A percentile compares a stretch with the other conserved stretches of the same genome.
Conservation (phyloP, 129 eudicot genomes). For the Flaveria robusta region DNA sequence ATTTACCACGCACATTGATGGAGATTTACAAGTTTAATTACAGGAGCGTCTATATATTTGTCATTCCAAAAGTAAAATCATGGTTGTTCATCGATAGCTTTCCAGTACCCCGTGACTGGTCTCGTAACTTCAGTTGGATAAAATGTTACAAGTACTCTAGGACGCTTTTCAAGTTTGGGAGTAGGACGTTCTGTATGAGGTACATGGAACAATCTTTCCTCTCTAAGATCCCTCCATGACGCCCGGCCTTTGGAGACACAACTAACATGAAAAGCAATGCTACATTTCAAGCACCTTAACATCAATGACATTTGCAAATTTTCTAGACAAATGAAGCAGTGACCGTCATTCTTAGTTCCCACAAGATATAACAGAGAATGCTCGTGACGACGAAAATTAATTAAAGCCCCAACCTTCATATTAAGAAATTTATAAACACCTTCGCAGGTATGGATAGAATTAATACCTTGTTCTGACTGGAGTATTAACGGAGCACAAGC, state of each 20-base stretch:
- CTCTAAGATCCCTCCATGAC: background rate
- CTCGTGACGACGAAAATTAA: background rate
- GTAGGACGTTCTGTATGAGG: background rate
- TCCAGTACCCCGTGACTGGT: background rate
- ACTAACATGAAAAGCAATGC: background rate
- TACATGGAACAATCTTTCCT: background rate
- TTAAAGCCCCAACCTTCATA: background rate
- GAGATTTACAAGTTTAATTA: no score
- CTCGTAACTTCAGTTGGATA: conserved; percentile 13
- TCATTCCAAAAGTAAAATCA: background rate
- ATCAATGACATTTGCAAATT: background rate
- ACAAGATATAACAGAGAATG: conserved; percentile 2
- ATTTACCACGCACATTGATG: no score
- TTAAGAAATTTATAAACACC: background rate
- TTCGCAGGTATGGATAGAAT: no score
- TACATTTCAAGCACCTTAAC: conserved; percentile 11
- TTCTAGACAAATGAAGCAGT: background rate
- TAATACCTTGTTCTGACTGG: background rate
- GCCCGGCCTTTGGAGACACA: background rate
- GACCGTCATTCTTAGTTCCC: background rate
- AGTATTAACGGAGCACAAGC: conserved; percentile 26
- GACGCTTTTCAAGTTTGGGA: background rate
- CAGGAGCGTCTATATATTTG: no score
- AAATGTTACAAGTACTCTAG: background rate
- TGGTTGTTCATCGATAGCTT: background rate